Evolutionary conservation across 371 early-diverging fungal genomes (phyloP).

Genomic region (Mortierella polycephala): DNA sequence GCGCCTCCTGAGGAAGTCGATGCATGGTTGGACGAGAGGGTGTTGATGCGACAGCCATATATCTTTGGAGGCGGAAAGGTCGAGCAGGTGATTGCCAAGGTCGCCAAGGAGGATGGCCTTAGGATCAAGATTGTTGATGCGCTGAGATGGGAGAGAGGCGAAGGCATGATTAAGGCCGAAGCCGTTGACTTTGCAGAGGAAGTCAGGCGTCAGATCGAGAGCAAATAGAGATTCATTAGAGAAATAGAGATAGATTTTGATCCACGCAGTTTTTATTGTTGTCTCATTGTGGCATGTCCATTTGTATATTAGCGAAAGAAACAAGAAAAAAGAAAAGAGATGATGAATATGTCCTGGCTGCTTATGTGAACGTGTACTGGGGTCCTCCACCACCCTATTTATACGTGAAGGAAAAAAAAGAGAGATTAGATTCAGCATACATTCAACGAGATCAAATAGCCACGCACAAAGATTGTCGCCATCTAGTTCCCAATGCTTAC

Average conservation of each 20-base stretch:
- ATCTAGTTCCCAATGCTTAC: constrained; percentile 1
- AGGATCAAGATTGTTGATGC: constrained; percentile 69
- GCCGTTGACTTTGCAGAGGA: constrained; percentile 81
- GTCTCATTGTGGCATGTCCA: not conserved
- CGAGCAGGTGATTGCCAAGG: constrained; percentile 64
- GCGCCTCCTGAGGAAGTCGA: constrained; percentile 62
- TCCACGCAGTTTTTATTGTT: constrained; percentile 1
- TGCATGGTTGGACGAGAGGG: constrained; percentile 66
- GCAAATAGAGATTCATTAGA: constrained; percentile 17
- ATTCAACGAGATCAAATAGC: not conserved
- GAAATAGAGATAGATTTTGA: not conserved
- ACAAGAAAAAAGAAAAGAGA: not conserved
- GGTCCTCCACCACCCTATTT: constrained; percentile 50
- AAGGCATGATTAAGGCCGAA: constrained; percentile 83
- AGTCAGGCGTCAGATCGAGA: constrained; percentile 64
- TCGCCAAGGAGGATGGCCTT: constrained; percentile 56
- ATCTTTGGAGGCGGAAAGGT: constrained; percentile 84
- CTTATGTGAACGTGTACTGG: constrained; percentile 51
- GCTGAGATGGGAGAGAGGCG: constrained; percentile 85
- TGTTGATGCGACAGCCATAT: constrained; percentile 79
- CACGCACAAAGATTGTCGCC: too few relatives aligned
- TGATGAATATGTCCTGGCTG: not conserved
- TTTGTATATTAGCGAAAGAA: not conserved
- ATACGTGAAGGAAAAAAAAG: not conserved
- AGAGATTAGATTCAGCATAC: not conserved